Percentiles rank a stretch among this genome's conserved stretches.
These are phyloP conservation scores for Peronospora tabacina DNA, from an alignment of 352 stramenopile genomes.

Conservation along the genomic window DNA sequence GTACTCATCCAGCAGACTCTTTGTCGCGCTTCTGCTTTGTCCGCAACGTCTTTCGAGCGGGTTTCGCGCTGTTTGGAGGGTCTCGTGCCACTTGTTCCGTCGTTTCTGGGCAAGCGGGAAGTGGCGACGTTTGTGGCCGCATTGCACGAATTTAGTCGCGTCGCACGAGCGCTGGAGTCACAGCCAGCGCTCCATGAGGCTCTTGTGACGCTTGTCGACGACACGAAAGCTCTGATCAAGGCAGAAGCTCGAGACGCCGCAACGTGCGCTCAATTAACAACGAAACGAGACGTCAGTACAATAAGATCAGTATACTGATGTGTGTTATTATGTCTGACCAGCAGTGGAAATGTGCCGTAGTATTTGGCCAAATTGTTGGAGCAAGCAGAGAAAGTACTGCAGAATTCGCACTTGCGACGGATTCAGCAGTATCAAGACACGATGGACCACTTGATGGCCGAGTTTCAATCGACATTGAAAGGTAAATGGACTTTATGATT, in stretches of 20 bases:
- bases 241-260: slow-evolving; percentile 2
- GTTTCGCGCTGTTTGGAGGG: slow-evolving; percentile 8
- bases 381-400: slow-evolving; percentile 29
- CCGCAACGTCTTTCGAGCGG: slow-evolving; percentile 1
- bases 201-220: not conserved
- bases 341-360: not conserved
- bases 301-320: not conserved
- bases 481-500: slow-evolving; percentile 7
- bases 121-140: slow-evolving; percentile 8
- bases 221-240: slow-evolving; percentile 3
- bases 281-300: slow-evolving; percentile 20
- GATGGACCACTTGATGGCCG: slow-evolving; percentile 26
- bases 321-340: not conserved
- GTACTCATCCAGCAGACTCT: slow-evolving; percentile 11
- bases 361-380: slow-evolving; percentile 29
- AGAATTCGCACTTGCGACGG: slow-evolving; percentile 31
- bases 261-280: slow-evolving; percentile 9
- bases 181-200: slow-evolving; percentile 1
- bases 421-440: slow-evolving; percentile 25
- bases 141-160: slow-evolving; percentile 8
- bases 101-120: slow-evolving; percentile 16
- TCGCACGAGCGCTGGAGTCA: slow-evolving; percentile 3
- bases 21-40: not conserved
- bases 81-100: slow-evolving; percentile 13
- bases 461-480: slow-evolving; percentile 27